Base-by-base conservation (phyloP, 805 yeast genomes). In the Pichia rugopelliculosa region DNA sequence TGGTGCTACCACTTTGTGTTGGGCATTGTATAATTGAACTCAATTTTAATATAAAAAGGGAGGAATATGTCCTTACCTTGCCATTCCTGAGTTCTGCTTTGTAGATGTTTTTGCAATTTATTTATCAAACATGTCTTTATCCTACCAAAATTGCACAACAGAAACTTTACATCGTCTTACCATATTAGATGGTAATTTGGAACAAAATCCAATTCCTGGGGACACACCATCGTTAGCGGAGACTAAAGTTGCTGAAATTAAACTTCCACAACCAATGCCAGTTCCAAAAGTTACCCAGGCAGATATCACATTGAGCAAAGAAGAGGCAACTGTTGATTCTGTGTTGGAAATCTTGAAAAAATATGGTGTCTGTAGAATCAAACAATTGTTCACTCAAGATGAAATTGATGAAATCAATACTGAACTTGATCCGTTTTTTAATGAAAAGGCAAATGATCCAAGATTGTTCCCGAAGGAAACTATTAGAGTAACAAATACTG, bases 381-480 rank as follows among this genome's bases (percentile, higher is more conserved):
- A 40, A 21, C n/a, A 47, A 4, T 23, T 47, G 7, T 47, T 39
- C 22, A 7, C 42, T 1, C 25, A 12, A 2, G 13, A 21, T 13
- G 47, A 44, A 11, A 44, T 47, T 22, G 44, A 47, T 24, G 23
- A n/a, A 7, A 39, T 47, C 7, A 47, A 47, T 22, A 13, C 15
- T n/a, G 47, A 44, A 26, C 21, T 47, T 11, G 47, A 47, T 22
- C 50, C 50, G 12, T 21, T 44, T 25, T 47, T 47, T 26, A 44
- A 44, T 17, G 44, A 20, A 7, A 44, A 36, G 18, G 40, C 39
- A 40, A 36, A 47, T 27, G 50, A 47, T 34, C 47, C 48, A 39
- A 44, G 50, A 40, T 15, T 47, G 15, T 47, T 44, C 40, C 50
- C 50, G 7, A 44, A 44, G n/a, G 47, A 47, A 47, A 44, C 50